phyloP scores from a whole-genome alignment of 768 basidiomycete species.

The Leccinellum rugosiceps region DNA sequence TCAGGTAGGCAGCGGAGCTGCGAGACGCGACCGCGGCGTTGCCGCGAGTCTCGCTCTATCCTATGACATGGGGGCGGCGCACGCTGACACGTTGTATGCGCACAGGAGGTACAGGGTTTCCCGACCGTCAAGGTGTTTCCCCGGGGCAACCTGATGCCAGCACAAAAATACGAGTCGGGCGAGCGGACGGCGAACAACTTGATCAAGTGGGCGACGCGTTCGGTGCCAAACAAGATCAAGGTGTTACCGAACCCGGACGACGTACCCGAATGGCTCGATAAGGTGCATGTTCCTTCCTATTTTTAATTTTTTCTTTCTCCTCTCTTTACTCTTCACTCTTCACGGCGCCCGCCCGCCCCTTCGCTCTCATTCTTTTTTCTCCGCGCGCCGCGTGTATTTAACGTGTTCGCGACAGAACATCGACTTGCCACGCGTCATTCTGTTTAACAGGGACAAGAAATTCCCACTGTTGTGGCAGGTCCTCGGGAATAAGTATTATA shows the following conservation, averaged over 20 bases:
- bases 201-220: constrained; percentile 70
- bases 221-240: constrained; percentile 70
- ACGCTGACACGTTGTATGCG: neutral
- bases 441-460: constrained; percentile 72
- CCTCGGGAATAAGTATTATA: constrained; percentile 67
- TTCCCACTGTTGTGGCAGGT: constrained; percentile 80
- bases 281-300: constrained; percentile 44
- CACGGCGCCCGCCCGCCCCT: neutral
- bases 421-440: constrained; percentile 54
- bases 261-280: constrained; percentile 64
- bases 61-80: neutral
- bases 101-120: constrained; percentile 79
- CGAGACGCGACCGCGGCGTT: neutral
- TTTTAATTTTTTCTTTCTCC: neutral
- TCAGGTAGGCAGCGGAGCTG: constrained; percentile 42
- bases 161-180: constrained; percentile 61
- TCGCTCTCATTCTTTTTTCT: neutral
- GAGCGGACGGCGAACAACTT: constrained; percentile 72
- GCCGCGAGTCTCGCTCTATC: too few species aligned
- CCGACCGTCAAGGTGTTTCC: constrained; percentile 94
- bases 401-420: constrained; percentile 28
- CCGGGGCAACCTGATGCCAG: constrained; percentile 58
- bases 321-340: neutral
- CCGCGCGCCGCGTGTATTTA: neutral
- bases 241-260: constrained; percentile 54